Base-by-base conservation (phyloP, 352 stramenopile species). In the Globisporangium parvum region DNA sequence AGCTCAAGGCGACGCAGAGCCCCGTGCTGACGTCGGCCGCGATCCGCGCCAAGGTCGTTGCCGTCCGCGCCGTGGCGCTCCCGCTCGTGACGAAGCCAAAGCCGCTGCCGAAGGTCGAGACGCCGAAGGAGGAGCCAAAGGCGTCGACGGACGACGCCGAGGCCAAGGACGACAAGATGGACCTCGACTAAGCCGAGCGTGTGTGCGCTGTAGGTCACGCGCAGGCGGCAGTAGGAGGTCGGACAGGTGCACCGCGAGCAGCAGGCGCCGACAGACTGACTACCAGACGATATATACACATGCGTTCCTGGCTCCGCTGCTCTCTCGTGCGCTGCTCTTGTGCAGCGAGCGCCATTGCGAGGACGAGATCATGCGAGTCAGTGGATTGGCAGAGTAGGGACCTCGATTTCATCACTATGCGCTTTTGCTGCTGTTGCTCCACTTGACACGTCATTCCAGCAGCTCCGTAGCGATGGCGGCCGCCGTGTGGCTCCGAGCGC, bases 81-180 rank as follows among this genome's bases (percentile, higher is more conserved):
- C 95, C 95, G 23, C 96, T 99, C 62, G 95, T 98, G 66, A 96
- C 95, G 63, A 99, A 99, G 80, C 95, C 96, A 14, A 98, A 98
- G 70, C 89, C 88, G 51, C 48, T 77, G 47, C 81, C 82, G 1
- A 92, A 93, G 77, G 75, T 87, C 18, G 85, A 95, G 69, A 71
- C 70, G 37, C 76, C 80, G 6, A 53, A 68, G 23, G 56, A 74
- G 12, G 63, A 80, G 53, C 47, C 68, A 2, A 58, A 69, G 45
- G 28, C 65, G 18, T 40, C 71, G 59, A 24, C 18, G 3, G 41
- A 47, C 10, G 63, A 76, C 35, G 47, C 48, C 14, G 71, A 85
- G 35, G 60, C 60, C 44, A 80, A 85, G 71, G 65, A 71, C 12
- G 78, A 92, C 47, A 93, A 93, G 69, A 94, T 94, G 84, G 84